Evolutionary conservation across 495 filamentous ascomycete species (phyloP).

Genomic region (Penicillium paradoxum): DNA sequence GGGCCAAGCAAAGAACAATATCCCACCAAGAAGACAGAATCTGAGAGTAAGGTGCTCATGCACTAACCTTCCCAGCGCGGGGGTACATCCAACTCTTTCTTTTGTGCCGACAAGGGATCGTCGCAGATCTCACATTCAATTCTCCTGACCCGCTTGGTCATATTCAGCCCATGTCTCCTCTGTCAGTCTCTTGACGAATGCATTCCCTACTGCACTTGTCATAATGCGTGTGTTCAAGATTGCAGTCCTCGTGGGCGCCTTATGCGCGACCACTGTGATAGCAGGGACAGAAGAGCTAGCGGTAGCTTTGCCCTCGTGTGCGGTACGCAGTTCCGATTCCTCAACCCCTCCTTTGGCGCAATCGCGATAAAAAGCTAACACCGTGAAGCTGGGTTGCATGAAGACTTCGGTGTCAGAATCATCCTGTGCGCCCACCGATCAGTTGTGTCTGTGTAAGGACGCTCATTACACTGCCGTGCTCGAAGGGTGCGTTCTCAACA

Average conservation of each 20-base stretch:
- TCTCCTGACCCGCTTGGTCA: not conserved
- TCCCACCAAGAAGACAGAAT: not conserved
- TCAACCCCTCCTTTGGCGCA: not conserved
- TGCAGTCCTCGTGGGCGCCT: not conserved
- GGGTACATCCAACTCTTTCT: not conserved
- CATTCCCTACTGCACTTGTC: not conserved
- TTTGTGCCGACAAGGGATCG: not conserved
- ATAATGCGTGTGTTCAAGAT: slow-evolving; percentile 11
- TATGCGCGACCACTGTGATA: slow-evolving; percentile 2
- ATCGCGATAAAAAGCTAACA: not conserved
- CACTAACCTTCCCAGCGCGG: slow-evolving; percentile 1
- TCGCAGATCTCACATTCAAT: not conserved
- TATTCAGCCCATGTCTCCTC: not conserved
- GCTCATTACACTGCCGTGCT: slow-evolving; percentile 10
- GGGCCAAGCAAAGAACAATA: not conserved
- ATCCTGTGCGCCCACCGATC: slow-evolving; percentile 20
- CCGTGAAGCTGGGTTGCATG: slow-evolving; percentile 24
- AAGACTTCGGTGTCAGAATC: slow-evolving; percentile 15
- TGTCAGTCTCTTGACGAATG: not conserved
- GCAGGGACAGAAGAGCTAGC: slow-evolving; percentile 10
- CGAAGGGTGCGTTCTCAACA: slow-evolving; percentile 18
- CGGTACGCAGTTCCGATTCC: slow-evolving; percentile 6
- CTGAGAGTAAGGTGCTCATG: not conserved
- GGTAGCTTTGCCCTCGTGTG: slow-evolving; percentile 13
- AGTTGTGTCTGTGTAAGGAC: slow-evolving; percentile 26